phyloP scores from a whole-genome alignment of 805 yeast species.

The Lipomyces mesembrius region DNA sequence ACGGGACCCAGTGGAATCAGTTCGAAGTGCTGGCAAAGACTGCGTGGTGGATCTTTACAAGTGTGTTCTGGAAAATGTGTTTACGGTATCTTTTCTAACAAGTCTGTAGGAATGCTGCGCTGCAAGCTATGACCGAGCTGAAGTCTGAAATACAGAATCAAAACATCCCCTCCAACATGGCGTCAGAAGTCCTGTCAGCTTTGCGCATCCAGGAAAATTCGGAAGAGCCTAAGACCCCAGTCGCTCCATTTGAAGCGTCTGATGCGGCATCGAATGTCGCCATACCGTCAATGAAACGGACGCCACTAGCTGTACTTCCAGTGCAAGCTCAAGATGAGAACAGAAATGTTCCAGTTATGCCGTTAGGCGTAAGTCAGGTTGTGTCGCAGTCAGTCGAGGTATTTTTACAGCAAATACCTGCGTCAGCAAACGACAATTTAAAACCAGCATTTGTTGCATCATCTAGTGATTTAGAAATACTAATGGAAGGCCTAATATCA shows the following conservation, averaged over 20 bases:
- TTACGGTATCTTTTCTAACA: not conserved
- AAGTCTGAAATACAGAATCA: conserved; percentile 17
- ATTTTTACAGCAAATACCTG: conserved; percentile 39
- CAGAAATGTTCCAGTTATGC: conserved; percentile 4
- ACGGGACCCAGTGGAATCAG: conserved; percentile 39
- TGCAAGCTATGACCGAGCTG: conserved; percentile 23
- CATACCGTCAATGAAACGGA: conserved; percentile 13
- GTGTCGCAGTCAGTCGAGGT: conserved; percentile 9
- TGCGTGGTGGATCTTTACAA: conserved; percentile 50
- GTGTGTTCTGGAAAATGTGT: conserved; percentile 38
- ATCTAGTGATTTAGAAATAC: conserved; percentile 43
- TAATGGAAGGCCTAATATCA: conserved; percentile 43
- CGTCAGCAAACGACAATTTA: conserved; percentile 51
- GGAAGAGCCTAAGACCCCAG: not conserved
- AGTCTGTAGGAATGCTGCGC: conserved; percentile 7
- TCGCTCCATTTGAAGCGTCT: not conserved
- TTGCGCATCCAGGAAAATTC: conserved; percentile 8
- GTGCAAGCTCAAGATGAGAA: conserved; percentile 20
- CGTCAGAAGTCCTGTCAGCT: conserved; percentile 2
- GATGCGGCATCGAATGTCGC: not conserved
- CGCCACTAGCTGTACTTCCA: conserved; percentile 23
- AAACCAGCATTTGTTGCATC: conserved; percentile 45
- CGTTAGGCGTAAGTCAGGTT: not conserved
- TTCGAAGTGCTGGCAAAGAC: conserved; percentile 40
- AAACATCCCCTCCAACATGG: conserved; percentile 11